A percentile compares a stretch with the other conserved stretches of the same genome.
Evolutionary conservation across 805 yeast species (phyloP).

Genomic region (Maudiozyma turicensis): DNA sequence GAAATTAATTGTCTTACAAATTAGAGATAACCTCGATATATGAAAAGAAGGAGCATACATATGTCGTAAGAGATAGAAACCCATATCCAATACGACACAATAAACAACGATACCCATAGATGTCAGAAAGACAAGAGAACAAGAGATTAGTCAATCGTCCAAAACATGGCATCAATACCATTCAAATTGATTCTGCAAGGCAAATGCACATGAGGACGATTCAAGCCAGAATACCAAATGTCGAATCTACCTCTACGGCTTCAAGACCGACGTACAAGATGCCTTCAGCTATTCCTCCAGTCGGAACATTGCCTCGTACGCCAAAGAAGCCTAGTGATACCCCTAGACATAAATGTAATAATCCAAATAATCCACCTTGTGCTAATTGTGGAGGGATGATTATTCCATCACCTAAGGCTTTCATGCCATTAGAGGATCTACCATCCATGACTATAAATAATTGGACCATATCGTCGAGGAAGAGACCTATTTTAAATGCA

Average conservation of each 20-base stretch:
- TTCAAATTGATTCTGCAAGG: conserved; percentile 52
- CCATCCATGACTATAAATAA: conserved; percentile 60
- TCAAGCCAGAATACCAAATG: conserved; percentile 25
- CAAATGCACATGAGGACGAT: conserved; percentile 43
- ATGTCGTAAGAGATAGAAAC: not conserved
- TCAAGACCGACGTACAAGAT: not conserved
- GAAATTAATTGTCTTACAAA: too few relatives aligned
- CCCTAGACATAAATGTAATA: conserved; percentile 21
- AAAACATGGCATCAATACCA: conserved; percentile 38
- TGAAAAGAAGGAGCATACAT: not conserved
- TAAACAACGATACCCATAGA: not conserved
- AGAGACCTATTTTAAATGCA: conserved; percentile 69
- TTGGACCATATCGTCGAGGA: conserved; percentile 68
- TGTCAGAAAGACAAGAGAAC: not conserved
- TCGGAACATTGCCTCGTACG: not conserved
- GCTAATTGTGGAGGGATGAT: conserved; percentile 60
- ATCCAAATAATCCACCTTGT: conserved; percentile 40
- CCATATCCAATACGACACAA: not conserved
- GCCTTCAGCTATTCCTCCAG: not conserved
- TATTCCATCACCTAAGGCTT: conserved; percentile 67
- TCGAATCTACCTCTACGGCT: not conserved
- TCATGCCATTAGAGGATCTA: conserved; percentile 49
- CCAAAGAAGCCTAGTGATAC: not conserved
- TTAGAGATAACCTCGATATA: too few relatives aligned
- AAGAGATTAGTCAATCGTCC: not conserved